Base-by-base conservation (phyloP, 2,329 filamentous ascomycete genomes). In the Alternaria gansuensis region DNA sequence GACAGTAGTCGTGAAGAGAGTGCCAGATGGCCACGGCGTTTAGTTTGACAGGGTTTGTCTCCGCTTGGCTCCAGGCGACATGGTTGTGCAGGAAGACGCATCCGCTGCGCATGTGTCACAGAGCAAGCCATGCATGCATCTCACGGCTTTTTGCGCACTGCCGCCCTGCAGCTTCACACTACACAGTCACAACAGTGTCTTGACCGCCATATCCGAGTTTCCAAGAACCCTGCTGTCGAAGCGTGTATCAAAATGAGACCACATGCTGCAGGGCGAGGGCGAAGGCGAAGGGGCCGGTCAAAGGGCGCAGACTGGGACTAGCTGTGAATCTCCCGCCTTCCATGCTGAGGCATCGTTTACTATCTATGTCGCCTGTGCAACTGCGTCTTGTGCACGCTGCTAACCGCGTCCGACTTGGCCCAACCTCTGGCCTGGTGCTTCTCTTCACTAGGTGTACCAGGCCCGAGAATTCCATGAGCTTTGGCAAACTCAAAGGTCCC, bases 11-110 rank as follows among this genome's bases (percentile, higher is more conserved):
- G 24, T 14, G 23, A 14, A 13, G 13, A 11, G 44, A 26, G 21
- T 26, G 44, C 44, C 36, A 48, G 21, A 48, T 36, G 1, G 44
- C 36, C 44, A 36, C 31, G 31, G 17, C 44, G 17, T 36, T 34
- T 48, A n/a, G 29, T 48, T 26, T 36, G 44, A 36, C 44, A 34
- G 31, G 51, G 23, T 34, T 31, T 2, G 26, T 29, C n/a, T 46
- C 31, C 23, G 41, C 51, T 54, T 46, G 51, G 46, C 51, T 54
- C 51, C 44, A 44, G 37, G 37, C n/a, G 39, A 44, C 39, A 53
- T 44, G 51, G 51, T 51, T 51, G 49, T 51, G 51, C 41, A 39
- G 33, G 21, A 37, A 33, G 50, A 46, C 33, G 41, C 33, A 54
- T 36, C 51, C 51, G 41, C 24, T 36, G 44, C 17, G 50, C 11